phyloP scores from a whole-genome alignment of 768 basidiomycete species.

The Kwoniella shandongensis region DNA sequence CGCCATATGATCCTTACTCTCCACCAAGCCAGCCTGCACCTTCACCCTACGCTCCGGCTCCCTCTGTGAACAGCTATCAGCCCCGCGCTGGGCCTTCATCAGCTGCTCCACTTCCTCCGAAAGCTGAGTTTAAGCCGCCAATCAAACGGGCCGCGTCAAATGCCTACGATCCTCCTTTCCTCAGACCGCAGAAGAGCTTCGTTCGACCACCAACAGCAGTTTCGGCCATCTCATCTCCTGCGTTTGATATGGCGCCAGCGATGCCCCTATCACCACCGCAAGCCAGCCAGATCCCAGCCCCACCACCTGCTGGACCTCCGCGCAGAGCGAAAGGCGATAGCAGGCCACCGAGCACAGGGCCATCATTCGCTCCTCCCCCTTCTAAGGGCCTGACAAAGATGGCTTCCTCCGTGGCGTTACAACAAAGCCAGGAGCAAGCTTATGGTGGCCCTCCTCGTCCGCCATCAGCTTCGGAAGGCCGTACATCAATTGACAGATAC shows the following conservation, averaged over 20 bases:
- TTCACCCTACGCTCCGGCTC: conserved; percentile 7
- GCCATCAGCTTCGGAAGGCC: conserved; percentile 5
- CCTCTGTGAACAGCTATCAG: not conserved
- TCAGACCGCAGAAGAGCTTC: conserved; percentile 41
- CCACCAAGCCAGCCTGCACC: conserved; percentile 16
- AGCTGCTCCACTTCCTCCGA: conserved; percentile 22
- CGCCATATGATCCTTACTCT: conserved; percentile 17
- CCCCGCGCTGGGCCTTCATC: conserved; percentile 4
- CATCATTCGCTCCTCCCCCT: conserved; percentile 11
- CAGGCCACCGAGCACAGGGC: conserved; percentile 11
- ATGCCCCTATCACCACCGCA: conserved; percentile 19
- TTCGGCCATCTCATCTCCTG: conserved; percentile 13
- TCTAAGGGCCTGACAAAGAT: not conserved
- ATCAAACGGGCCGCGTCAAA: conserved; percentile 30
- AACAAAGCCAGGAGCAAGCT: not conserved
- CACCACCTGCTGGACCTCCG: conserved; percentile 32
- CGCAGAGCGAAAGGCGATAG: conserved; percentile 11
- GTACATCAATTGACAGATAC: not conserved
- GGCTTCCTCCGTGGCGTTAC: not conserved
- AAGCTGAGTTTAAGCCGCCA: conserved; percentile 17
- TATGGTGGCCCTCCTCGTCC: conserved; percentile 13
- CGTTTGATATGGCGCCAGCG: conserved; percentile 3
- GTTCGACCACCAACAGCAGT: conserved; percentile 23
- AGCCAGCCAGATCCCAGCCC: conserved; percentile 14
- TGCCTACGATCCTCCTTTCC: conserved; percentile 47